A percentile compares a stretch with the other conserved stretches of the same genome.
Conservation (phyloP, 768 basidiomycete genomes). For the Hypholoma fasciculare region DNA sequence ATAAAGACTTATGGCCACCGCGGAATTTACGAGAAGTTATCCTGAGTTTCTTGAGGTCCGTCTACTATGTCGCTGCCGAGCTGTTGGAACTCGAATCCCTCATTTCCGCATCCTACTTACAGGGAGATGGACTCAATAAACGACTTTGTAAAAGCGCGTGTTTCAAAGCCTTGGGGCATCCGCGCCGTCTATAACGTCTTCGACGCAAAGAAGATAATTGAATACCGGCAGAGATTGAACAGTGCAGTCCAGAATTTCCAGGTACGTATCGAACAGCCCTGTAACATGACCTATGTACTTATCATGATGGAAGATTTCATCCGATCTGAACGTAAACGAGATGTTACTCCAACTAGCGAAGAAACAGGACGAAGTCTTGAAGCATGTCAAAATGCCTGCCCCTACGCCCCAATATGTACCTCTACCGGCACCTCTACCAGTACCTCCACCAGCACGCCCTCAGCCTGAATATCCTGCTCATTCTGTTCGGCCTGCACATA, state of each 20-base stretch:
- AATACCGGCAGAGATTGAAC: not conserved
- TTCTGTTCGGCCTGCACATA: too few species aligned
- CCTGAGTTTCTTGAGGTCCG: not conserved
- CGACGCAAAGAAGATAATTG: not conserved
- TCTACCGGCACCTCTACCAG: not conserved
- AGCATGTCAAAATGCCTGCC: not conserved
- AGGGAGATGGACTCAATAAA: not conserved
- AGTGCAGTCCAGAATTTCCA: not conserved
- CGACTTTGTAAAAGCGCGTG: not conserved
- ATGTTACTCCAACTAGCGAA: not conserved
- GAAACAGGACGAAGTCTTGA: not conserved
- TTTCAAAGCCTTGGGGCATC: not conserved
- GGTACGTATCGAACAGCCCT: not conserved
- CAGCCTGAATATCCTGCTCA: too few species aligned
- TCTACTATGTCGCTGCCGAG: not conserved
- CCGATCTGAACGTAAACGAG: not conserved
- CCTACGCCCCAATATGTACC: not conserved
- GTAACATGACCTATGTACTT: not conserved
- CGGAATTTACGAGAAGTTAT: not conserved
- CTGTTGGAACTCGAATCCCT: not conserved
- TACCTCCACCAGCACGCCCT: too few species aligned
- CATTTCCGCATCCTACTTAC: not conserved
- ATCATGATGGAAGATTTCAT: not conserved
- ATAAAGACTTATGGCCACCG: conserved; percentile 12
- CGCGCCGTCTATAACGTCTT: not conserved